A percentile compares a stretch with the other conserved stretches of the same genome.
Conservation (phyloP, 768 basidiomycete species). For the Pholiota conissans region DNA sequence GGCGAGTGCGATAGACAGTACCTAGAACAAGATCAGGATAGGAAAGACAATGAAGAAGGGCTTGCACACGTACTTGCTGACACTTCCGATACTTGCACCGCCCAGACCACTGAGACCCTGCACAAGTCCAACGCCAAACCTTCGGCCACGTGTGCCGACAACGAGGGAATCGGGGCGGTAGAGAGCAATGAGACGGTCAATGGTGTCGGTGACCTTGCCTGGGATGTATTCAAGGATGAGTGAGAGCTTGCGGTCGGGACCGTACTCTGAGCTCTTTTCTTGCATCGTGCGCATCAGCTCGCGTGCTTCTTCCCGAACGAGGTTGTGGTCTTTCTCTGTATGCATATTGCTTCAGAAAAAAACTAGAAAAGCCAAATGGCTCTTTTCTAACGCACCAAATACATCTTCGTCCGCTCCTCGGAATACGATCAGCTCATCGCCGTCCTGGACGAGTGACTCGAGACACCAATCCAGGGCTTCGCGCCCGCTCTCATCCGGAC, state of each 20-base stretch:
- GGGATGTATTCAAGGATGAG: conserved; percentile 94
- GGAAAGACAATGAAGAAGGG: background rate
- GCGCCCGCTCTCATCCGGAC: conserved; percentile 82
- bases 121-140: conserved; percentile 28
- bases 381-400: conserved; percentile 49
- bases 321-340: conserved; percentile 72
- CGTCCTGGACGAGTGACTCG: conserved; percentile 79
- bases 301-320: conserved; percentile 82
- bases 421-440: conserved; percentile 91
- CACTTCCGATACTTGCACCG: conserved; percentile 44
- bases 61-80: conserved; percentile 41
- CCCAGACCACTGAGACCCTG: conserved; percentile 27
- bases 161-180: conserved; percentile 92
- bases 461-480: conserved; percentile 94
- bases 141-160: conserved; percentile 83
- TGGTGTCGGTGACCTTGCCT: conserved; percentile 84
- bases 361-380: too few species aligned
- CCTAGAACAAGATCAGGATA: conserved; percentile 31
- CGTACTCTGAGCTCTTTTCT: conserved; percentile 75
- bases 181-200: conserved; percentile 89
- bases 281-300: conserved; percentile 80
- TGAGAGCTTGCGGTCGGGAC: conserved; percentile 79
- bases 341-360: background rate
- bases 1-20: conserved; percentile 91
- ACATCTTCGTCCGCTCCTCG: conserved; percentile 89